phyloP scores from a whole-genome alignment of 1,139 yeast genomes.

The Kurtzmaniella quercitrusa region DNA sequence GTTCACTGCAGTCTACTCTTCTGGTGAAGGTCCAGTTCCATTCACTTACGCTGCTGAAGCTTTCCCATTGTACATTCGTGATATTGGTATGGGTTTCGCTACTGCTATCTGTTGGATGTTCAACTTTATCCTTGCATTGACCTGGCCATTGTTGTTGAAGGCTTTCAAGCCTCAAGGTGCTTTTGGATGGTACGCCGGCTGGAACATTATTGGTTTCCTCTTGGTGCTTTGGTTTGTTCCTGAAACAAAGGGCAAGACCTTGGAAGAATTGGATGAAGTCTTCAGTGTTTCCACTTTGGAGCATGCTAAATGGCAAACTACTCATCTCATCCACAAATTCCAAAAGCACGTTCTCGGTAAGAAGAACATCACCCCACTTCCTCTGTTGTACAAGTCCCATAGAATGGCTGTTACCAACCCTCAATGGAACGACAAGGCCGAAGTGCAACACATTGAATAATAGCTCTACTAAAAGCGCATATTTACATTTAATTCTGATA shows the following conservation, averaged over 20 bases:
- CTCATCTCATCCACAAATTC: conserved; percentile 38
- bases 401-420: conserved; percentile 57
- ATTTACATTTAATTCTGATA: conserved; percentile 1
- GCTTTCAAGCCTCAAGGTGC: conserved; percentile 80
- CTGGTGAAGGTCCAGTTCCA: conserved; percentile 90
- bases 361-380: conserved; percentile 38
- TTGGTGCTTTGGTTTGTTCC: conserved; percentile 64
- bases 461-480: neutral
- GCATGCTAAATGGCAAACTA: conserved; percentile 55
- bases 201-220: conserved; percentile 76
- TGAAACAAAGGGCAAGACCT: conserved; percentile 64
- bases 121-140: conserved; percentile 72
- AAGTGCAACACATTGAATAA: conserved; percentile 42
- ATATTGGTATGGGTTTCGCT: conserved; percentile 81
- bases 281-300: conserved; percentile 52
- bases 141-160: conserved; percentile 72
- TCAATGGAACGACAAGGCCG: conserved; percentile 60
- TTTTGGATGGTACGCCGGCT: conserved; percentile 84
- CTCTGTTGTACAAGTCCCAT: conserved; percentile 53
- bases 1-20: conserved; percentile 70
- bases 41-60: conserved; percentile 88
- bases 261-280: conserved; percentile 71
- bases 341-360: conserved; percentile 40
- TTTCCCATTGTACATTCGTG: conserved; percentile 80
- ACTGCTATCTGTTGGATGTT: conserved; percentile 86